A percentile compares a stretch with the other conserved stretches of the same genome.
Evolutionary conservation across 805 yeast species (phyloP).

Genomic region (Kazachstania taianensis): DNA sequence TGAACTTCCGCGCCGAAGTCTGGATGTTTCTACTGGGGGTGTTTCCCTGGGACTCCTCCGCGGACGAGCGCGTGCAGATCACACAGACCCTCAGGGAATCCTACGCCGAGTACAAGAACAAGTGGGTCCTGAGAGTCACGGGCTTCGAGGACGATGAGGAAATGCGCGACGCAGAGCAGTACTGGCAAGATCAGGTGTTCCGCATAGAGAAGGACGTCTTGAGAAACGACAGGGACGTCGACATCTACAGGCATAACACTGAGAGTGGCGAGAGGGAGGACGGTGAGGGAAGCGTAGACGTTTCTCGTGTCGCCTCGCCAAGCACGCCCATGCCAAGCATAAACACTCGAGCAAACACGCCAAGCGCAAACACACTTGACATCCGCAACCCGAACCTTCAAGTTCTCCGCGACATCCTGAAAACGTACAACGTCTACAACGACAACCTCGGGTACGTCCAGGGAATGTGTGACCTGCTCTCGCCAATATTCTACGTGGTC

Average conservation of each 20-base stretch:
- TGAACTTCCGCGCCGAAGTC: constrained; percentile 62
- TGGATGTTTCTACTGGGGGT: constrained; percentile 83
- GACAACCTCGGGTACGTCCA: constrained; percentile 87
- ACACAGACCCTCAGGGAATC: constrained; percentile 45
- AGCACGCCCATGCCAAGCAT: constrained; percentile 32
- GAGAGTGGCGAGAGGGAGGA: constrained; percentile 30
- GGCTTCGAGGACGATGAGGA: constrained; percentile 17
- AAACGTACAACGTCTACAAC: constrained; percentile 81
- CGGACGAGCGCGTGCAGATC: constrained; percentile 54
- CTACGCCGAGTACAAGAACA: constrained; percentile 51
- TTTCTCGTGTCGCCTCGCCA: constrained; percentile 16
- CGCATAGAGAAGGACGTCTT: constrained; percentile 90
- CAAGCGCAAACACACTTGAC: constrained; percentile 10
- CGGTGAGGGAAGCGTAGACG: constrained; percentile 28
- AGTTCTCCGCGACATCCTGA: constrained; percentile 61
- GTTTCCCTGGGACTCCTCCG: constrained; percentile 80
- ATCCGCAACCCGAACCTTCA: constrained; percentile 69
- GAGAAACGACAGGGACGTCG: constrained; percentile 76
- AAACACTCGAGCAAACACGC: constrained; percentile 25
- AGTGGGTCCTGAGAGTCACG: constrained; percentile 48
- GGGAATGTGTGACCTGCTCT: constrained; percentile 91
- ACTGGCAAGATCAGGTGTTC: constrained; percentile 81
- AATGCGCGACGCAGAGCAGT: constrained; percentile 40
- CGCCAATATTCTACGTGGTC: constrained; percentile 63
- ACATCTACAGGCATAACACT: constrained; percentile 41